A percentile compares a stretch with the other conserved stretches of the same genome.
phyloP scores from a whole-genome alignment of 495 filamentous ascomycete species.

The Penicillium bovifimosum region DNA sequence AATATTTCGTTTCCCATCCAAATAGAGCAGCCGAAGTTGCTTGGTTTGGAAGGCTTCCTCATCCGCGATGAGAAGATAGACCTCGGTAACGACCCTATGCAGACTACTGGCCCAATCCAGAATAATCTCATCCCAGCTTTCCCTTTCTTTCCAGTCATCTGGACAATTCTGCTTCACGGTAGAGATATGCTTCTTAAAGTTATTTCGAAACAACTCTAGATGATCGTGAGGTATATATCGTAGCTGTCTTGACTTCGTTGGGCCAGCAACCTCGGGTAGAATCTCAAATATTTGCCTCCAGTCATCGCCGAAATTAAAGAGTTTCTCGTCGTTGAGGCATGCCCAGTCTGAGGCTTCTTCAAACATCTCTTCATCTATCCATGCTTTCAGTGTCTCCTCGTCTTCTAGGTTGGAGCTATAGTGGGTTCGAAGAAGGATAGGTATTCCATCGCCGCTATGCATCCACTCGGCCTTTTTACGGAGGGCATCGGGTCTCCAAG shows the following conservation, averaged over 20 bases:
- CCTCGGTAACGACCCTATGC: not conserved
- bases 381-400: slow-evolving; percentile 2
- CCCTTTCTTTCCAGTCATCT: not conserved
- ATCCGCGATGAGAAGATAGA: slow-evolving; percentile 1
- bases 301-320: not conserved
- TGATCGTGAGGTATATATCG: not conserved
- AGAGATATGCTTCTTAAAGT: slow-evolving; percentile 2
- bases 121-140: slow-evolving; percentile 2
- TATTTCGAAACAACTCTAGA: not conserved
- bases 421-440: not conserved
- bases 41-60: slow-evolving; percentile 1
- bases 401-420: not conserved
- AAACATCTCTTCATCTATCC: not conserved
- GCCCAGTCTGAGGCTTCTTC: slow-evolving; percentile 2
- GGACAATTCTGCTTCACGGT: slow-evolving; percentile 1
- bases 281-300: not conserved
- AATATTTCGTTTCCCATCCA: not conserved
- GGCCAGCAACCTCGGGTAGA: not conserved
- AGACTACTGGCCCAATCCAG: not conserved
- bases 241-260: not conserved
- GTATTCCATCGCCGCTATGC: not conserved
- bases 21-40: not conserved
- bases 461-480: not conserved
- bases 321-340: not conserved
- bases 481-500: not conserved